Evolutionary conservation across 1,139 yeast species (phyloP).

Genomic region (Blastobotrys illinoisensis): DNA sequence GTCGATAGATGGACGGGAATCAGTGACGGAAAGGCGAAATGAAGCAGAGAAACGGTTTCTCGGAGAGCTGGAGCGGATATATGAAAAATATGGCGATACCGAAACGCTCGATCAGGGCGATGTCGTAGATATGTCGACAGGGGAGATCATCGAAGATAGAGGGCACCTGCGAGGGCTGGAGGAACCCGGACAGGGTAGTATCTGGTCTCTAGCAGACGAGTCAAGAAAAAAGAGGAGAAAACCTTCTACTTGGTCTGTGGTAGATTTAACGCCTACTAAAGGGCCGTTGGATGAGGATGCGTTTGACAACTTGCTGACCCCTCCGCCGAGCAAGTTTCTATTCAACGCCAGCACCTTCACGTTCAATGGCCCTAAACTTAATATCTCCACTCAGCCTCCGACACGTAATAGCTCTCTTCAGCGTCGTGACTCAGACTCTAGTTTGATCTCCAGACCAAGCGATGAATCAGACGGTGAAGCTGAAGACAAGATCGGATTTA

Average conservation of each 20-base stretch:
- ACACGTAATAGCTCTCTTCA: no score
- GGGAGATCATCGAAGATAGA: conserved; percentile 52
- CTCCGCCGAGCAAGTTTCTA: not conserved
- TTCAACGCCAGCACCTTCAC: not conserved
- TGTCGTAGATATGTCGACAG: conserved; percentile 56
- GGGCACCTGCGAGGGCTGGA: conserved; percentile 49
- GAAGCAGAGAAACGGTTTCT: conserved; percentile 10
- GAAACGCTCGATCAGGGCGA: conserved; percentile 58
- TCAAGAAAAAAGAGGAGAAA: not conserved
- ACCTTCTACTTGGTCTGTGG: not conserved
- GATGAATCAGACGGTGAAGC: not conserved
- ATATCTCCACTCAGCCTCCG: no score
- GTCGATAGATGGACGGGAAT: not conserved
- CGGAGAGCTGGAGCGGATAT: conserved; percentile 50
- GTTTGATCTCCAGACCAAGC: no score
- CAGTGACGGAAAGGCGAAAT: not conserved
- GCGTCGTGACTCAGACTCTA: not conserved
- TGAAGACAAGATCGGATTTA: no score
- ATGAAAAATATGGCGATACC: conserved; percentile 45
- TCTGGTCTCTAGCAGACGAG: not conserved
- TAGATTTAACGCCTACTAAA: not conserved
- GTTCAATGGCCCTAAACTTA: no score
- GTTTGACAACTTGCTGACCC: conserved; percentile 12
- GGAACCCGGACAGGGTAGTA: not conserved
- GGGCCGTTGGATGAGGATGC: conserved; percentile 12